Evolutionary conservation across 257 asterid species (phyloP).

Genomic region (Jacaranda mimosifolia): DNA sequence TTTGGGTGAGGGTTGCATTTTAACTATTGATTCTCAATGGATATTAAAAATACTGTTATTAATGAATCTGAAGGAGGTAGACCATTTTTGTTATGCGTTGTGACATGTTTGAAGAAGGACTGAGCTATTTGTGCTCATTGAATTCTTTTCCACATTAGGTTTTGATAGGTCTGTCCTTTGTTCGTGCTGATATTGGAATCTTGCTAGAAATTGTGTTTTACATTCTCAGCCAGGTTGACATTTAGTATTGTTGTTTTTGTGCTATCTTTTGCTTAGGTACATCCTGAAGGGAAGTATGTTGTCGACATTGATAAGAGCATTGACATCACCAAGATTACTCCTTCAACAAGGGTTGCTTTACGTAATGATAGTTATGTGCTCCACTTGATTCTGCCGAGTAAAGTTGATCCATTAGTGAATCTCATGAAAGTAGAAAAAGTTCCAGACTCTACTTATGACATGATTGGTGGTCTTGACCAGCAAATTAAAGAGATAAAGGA

Average conservation of each 20-base stretch:
- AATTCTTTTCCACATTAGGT: neutral
- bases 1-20: neutral
- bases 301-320: slow-evolving; percentile 93
- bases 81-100: neutral
- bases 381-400: slow-evolving; percentile 90
- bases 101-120: neutral
- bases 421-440: slow-evolving; percentile 99
- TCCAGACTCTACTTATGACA: slow-evolving; percentile 96
- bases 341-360: slow-evolving; percentile 94
- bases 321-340: slow-evolving; percentile 90
- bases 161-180: neutral
- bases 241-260: neutral
- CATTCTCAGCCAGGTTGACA: neutral
- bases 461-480: slow-evolving; percentile 99
- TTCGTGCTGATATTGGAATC: neutral
- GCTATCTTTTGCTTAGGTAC: slow-evolving; percentile 45
- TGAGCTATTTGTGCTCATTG: neutral
- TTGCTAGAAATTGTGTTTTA: neutral
- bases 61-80: slow-evolving; percentile 3
- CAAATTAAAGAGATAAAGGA: slow-evolving; percentile 97
- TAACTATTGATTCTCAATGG: neutral
- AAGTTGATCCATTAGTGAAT: slow-evolving; percentile 93
- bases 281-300: slow-evolving; percentile 74
- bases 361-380: slow-evolving; percentile 96
- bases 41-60: neutral